Evolutionary conservation across 768 basidiomycete species (phyloP).

Genomic region (Neoboletus magnificus): DNA sequence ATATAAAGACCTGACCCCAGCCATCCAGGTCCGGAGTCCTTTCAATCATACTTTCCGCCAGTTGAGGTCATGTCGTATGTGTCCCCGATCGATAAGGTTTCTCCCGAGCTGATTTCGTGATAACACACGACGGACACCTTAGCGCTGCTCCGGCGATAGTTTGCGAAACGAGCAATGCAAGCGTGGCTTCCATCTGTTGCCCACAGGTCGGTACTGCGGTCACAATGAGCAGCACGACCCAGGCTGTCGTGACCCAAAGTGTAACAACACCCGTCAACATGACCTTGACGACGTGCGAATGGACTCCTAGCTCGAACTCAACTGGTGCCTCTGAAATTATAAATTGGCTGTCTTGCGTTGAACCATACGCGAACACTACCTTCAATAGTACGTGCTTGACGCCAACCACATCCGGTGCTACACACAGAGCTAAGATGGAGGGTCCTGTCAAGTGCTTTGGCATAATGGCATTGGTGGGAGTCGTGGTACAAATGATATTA

Average conservation of each 20-base stretch:
- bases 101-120: background rate
- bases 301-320: background rate
- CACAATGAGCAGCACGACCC: background rate
- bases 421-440: too few relatives aligned
- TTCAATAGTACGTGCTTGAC: background rate
- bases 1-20: background rate
- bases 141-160: background rate
- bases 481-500: background rate
- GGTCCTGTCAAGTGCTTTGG: background rate
- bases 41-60: background rate
- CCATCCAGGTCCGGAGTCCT: background rate
- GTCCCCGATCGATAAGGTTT: background rate
- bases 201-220: background rate
- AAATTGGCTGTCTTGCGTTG: background rate
- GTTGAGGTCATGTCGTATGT: background rate
- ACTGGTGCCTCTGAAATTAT: background rate
- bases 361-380: background rate
- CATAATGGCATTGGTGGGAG: background rate
- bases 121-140: background rate
- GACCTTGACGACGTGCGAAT: background rate
- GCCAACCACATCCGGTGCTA: background rate
- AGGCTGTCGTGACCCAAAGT: background rate
- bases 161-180: conserved; percentile 4
- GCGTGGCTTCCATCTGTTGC: conserved; percentile 7
- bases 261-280: background rate